Percentiles rank a stretch among this genome's conserved stretches.
phyloP scores from a whole-genome alignment of 768 basidiomycete species.

The Lactifluus pinguis region DNA sequence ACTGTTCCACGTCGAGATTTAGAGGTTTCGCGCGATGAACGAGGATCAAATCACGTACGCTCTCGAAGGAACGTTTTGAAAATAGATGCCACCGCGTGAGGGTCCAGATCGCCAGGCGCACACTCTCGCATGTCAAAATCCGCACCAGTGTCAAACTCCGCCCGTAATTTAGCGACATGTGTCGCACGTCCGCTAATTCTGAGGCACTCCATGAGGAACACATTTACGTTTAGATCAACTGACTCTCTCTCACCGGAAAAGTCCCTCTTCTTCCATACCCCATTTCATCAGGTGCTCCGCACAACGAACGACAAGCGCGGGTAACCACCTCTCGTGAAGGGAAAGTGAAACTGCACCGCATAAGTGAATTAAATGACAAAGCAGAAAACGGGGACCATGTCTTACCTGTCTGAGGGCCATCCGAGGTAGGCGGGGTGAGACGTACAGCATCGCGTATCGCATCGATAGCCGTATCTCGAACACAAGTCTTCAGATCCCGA shows the following conservation, averaged over 20 bases:
- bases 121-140: slow-evolving; percentile 78
- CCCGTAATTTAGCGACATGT: slow-evolving; percentile 64
- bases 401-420: slow-evolving; percentile 3
- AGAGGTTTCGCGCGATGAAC: slow-evolving; percentile 4
- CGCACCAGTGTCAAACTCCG: slow-evolving; percentile 80
- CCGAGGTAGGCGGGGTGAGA: slow-evolving; percentile 5
- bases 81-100: slow-evolving; percentile 86
- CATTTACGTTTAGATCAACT: background rate
- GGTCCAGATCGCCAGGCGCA: slow-evolving; percentile 81
- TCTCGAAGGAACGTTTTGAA: slow-evolving; percentile 92
- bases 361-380: slow-evolving; percentile 6
- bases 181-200: slow-evolving; percentile 79
- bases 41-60: slow-evolving; percentile 45
- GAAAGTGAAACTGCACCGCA: background rate
- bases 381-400: background rate
- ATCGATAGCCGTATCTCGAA: slow-evolving; percentile 46
- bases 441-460: slow-evolving; percentile 21
- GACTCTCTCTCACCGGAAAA: slow-evolving; percentile 56
- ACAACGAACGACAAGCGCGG: slow-evolving; percentile 74
- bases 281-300: slow-evolving; percentile 73
- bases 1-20: slow-evolving; percentile 38
- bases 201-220: slow-evolving; percentile 15
- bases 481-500: slow-evolving; percentile 44
- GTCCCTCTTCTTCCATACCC: slow-evolving; percentile 80
- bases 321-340: slow-evolving; percentile 34